Base-by-base conservation (phyloP, 2,329 filamentous ascomycete genomes). In the Exophiala bonariae region DNA sequence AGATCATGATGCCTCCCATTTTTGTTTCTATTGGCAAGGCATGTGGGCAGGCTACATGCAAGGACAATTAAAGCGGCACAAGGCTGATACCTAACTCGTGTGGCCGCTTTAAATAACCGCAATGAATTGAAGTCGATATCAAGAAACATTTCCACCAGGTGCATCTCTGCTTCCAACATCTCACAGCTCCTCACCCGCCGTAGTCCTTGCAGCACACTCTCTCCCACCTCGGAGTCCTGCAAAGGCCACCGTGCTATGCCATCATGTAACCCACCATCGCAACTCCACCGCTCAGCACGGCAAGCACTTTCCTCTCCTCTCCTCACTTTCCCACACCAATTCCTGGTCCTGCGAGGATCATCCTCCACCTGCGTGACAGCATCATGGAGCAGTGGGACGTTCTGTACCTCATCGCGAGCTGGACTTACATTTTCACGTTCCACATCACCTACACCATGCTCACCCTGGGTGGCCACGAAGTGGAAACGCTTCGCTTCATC, bases 401-500 rank as follows among this genome's bases (percentile, higher is more conserved):
- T 17, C 55, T 59, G n/a, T 59, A 58, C 41, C 48, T 59, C 39
- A 41, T 59, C 40, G 47, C 55, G 13, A 52, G 49, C 32, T 58
- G 57, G 57, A 52, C 54, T 18, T 59, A 59, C 26, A 58, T 59
- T 30, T 39, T 56, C 51, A 49, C 51, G 42, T 56, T 51, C 39
- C 43, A 57, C 49, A 9, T 57, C 49, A 57, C 52, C n/a, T 41
- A 49, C 37, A 44, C 41, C 5, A 41, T 57, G 17, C 43, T 55
- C 31, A 47, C 48, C 23, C 33, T 49, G 20, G 41, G 32, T 14
- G 18, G 13, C 37, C 9, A 17, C 39, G 37, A 52, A 23, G 16
- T 38, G 42, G 26, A 26, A 38, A 30, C 47, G 45, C 28, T 43
- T 36, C 44, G 49, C 41, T 16, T 45, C 49, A 32, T 55, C 54